Conservation (phyloP, 805 yeast genomes). For the Saccharomycopsis amapae region DNA sequence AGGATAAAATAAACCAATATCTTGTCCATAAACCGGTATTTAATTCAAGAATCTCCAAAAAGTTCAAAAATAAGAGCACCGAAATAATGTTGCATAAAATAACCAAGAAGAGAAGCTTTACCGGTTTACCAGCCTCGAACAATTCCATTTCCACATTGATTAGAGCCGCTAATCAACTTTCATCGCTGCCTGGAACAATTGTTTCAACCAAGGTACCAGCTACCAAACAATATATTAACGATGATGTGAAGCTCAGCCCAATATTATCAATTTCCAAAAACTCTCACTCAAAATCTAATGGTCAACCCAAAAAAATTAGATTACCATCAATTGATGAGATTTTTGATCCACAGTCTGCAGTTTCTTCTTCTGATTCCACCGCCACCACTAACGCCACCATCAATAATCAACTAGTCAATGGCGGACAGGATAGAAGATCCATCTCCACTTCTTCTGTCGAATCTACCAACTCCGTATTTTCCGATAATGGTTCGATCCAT, state of each 20-base stretch:
- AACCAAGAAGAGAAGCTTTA: conserved; percentile 13
- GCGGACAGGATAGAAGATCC: conserved; percentile 10
- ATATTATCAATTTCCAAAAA: conserved; percentile 10
- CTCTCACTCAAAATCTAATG: neutral
- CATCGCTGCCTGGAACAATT: no score
- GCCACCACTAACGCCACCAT: neutral
- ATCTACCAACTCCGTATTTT: conserved; percentile 17
- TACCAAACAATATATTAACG: no score
- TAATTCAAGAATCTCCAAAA: conserved; percentile 28
- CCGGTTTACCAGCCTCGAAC: no score
- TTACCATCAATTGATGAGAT: conserved; percentile 20
- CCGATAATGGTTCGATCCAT: conserved; percentile 2
- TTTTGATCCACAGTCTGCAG: conserved; percentile 9
- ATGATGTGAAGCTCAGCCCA: conserved; percentile 7
- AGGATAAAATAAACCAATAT: conserved; percentile 20
- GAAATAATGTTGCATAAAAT: conserved; percentile 22
- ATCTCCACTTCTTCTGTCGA: conserved; percentile 17
- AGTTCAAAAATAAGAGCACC: conserved; percentile 21
- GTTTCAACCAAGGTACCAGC: no score
- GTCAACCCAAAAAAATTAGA: neutral
- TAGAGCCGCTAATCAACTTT: no score
- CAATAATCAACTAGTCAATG: conserved; percentile 1
- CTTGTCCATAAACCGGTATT: conserved; percentile 25
- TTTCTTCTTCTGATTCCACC: neutral
- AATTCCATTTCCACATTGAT: no score